phyloP scores from a whole-genome alignment of 2,329 filamentous ascomycete genomes.

The Colletotrichum salicis region DNA sequence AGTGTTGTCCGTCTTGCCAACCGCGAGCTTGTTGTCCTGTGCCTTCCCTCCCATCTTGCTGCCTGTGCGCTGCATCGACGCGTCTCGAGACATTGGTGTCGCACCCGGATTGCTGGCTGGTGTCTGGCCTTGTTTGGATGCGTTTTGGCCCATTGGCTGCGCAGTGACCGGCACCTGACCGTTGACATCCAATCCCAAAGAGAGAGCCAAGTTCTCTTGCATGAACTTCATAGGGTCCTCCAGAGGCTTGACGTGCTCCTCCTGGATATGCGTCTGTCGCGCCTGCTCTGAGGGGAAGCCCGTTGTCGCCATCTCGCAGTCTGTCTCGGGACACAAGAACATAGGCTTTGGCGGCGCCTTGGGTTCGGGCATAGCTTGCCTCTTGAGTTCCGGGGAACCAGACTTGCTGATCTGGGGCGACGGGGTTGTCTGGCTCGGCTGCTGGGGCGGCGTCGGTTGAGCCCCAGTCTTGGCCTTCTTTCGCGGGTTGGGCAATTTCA shows the following conservation, averaged over 20 bases:
- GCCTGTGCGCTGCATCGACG: constrained; percentile 61
- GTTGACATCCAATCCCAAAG: constrained; percentile 63
- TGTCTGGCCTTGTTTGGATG: constrained; percentile 61
- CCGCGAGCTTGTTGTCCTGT: constrained; percentile 46
- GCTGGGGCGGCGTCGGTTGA: constrained; percentile 48
- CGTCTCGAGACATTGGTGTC: constrained; percentile 63
- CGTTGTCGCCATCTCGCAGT: constrained; percentile 62
- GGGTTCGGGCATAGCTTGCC: constrained; percentile 44
- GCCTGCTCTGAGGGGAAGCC: constrained; percentile 67
- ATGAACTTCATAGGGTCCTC: constrained; percentile 66
- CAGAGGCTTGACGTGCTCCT: constrained; percentile 68
- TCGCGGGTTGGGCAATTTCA: constrained; percentile 62
- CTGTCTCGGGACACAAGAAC: constrained; percentile 62
- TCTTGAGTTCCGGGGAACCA: constrained; percentile 57
- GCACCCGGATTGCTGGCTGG: constrained; percentile 52
- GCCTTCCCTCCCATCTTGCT: constrained; percentile 56
- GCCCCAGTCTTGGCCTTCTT: constrained; percentile 65
- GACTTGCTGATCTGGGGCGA: constrained; percentile 62
- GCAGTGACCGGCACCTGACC: constrained; percentile 51
- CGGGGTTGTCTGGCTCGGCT: constrained; percentile 53
- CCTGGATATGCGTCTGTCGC: constrained; percentile 62
- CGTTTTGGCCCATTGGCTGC: constrained; percentile 51
- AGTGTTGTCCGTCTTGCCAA: constrained; percentile 43
- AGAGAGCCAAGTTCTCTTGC: constrained; percentile 59
- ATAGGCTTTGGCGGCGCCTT: constrained; percentile 51